These are phyloP conservation scores for Vachellia pachyceras DNA, from an alignment of 306 rosid species.

Conservation along the genomic window DNA sequence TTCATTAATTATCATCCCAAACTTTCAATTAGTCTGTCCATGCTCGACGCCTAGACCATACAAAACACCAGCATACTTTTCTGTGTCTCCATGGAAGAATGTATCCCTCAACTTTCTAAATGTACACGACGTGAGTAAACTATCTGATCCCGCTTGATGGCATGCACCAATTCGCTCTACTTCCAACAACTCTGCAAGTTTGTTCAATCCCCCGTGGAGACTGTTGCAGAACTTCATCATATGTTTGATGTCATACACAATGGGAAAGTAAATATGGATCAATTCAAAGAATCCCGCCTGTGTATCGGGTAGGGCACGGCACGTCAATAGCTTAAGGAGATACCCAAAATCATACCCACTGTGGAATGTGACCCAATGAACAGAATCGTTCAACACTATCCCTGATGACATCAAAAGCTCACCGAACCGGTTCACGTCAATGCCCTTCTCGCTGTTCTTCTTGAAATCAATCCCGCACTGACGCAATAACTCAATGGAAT, in stretches of 20 bases:
- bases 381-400: slow-evolving; percentile 55
- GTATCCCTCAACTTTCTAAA: slow-evolving; percentile 70
- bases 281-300: slow-evolving; percentile 62
- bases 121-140: slow-evolving; percentile 59
- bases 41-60: slow-evolving; percentile 70
- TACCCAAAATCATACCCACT: slow-evolving; percentile 79
- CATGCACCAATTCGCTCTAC: slow-evolving; percentile 72
- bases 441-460: slow-evolving; percentile 73
- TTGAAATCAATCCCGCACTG: slow-evolving; percentile 75
- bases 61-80: slow-evolving; percentile 67
- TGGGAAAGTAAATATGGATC: slow-evolving; percentile 62
- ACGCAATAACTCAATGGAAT: slow-evolving; percentile 67
- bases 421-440: slow-evolving; percentile 63
- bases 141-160: slow-evolving; percentile 83
- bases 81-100: slow-evolving; percentile 62
- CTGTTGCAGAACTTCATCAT: slow-evolving; percentile 80
- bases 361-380: slow-evolving; percentile 70
- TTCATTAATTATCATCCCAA: slow-evolving; percentile 47
- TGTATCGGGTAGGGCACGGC: slow-evolving; percentile 53
- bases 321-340: slow-evolving; percentile 68
- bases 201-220: slow-evolving; percentile 77
- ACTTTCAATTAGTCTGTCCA: slow-evolving; percentile 66
- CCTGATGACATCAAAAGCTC: slow-evolving; percentile 78
- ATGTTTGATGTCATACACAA: slow-evolving; percentile 71
- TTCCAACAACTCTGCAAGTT: slow-evolving; percentile 71